Evolutionary conservation across 2,329 filamentous ascomycete genomes (phyloP).

Genomic region (Torrubiella hemipterigena): DNA sequence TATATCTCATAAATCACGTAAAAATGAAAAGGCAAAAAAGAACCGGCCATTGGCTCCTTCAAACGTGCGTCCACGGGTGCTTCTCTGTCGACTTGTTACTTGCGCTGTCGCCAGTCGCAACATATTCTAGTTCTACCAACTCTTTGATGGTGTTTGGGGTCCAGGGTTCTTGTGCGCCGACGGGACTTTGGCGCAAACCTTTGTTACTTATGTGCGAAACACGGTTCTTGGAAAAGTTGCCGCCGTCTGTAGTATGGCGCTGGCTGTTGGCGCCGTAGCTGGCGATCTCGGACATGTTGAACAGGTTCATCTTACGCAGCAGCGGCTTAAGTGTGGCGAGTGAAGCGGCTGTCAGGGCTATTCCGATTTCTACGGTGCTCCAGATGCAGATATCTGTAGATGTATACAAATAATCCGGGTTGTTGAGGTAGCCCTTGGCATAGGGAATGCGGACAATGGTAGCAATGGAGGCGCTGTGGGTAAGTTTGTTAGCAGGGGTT

Average conservation of each 20-base stretch:
- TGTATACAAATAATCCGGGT: conserved; percentile 24
- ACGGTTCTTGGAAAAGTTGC: neutral
- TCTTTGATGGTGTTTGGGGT: no score
- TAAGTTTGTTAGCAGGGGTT: no score
- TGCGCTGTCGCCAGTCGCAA: no score
- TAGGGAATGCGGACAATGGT: conserved; percentile 30
- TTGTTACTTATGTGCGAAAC: no score
- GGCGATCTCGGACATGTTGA: conserved; percentile 1
- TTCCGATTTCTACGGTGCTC: conserved; percentile 29
- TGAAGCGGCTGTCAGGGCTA: conserved; percentile 25
- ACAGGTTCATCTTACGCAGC: conserved; percentile 10
- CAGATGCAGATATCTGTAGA: conserved; percentile 30
- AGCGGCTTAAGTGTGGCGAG: conserved; percentile 24
- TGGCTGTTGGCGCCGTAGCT: neutral
- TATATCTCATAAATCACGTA: no score
- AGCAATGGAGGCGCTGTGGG: conserved; percentile 22
- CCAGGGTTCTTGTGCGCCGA: no score
- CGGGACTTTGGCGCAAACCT: no score
- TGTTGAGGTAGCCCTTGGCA: conserved; percentile 21
- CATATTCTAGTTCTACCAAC: no score
- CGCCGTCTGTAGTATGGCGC: neutral
- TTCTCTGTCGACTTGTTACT: no score
- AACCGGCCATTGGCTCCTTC: no score
- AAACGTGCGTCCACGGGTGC: no score
- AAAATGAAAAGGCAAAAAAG: no score